These are phyloP conservation scores for Rhexocercosporidium sp. DNA, from an alignment of 2,329 filamentous ascomycete species.

Conservation along the genomic window DNA sequence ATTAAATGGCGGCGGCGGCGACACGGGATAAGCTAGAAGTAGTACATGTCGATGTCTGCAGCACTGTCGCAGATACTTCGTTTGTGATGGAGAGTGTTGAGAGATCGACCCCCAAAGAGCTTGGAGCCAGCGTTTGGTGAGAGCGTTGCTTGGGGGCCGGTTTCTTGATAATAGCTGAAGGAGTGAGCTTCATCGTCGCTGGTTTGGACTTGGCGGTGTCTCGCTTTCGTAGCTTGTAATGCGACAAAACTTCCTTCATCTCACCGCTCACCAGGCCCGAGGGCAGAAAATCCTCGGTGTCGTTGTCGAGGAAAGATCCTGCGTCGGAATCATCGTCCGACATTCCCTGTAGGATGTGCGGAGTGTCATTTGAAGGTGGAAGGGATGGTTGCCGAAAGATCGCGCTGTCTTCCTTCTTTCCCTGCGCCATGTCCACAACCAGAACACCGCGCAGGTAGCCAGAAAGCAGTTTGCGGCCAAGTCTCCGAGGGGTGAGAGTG, in stretches of 20 bases:
- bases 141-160: not conserved
- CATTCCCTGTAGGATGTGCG: not conserved
- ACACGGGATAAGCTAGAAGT: too few species aligned
- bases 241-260: not conserved
- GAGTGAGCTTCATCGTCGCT: not conserved
- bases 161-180: not conserved
- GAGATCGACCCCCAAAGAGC: not conserved
- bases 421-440: not conserved
- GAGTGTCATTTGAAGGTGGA: not conserved
- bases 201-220: not conserved
- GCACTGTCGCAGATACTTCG: not conserved
- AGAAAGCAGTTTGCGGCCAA: too few species aligned
- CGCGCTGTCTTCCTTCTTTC: not conserved
- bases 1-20: not conserved
- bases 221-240: not conserved
- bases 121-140: not conserved
- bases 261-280: not conserved
- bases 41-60: not conserved
- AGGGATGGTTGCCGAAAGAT: not conserved
- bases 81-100: not conserved
- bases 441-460: too few species aligned
- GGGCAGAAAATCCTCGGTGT: constrained; percentile 15
- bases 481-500: not conserved
- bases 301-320: constrained; percentile 15
- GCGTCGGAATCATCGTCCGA: constrained; percentile 5